phyloP scores from a whole-genome alignment of 179 eudicot species.

The Spergularia azorica region DNA sequence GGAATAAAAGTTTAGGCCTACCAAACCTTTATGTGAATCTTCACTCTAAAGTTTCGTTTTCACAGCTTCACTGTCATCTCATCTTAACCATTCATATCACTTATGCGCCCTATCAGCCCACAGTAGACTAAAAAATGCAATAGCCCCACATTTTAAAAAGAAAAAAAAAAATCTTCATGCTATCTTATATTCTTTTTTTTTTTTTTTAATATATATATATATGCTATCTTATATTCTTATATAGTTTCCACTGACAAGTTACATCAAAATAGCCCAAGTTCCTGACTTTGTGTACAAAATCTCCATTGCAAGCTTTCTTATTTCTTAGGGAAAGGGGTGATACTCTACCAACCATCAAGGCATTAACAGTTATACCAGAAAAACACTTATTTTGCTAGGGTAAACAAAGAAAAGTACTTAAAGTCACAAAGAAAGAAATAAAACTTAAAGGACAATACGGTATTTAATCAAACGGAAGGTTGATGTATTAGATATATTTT shows the following conservation, averaged over 20 bases:
- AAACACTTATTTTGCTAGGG: too few species aligned
- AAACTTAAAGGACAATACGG: too few species aligned
- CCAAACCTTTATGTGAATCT: neutral
- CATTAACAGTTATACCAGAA: too few species aligned
- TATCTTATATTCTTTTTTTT: neutral
- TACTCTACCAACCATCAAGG: too few species aligned
- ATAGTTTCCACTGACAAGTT: too few species aligned
- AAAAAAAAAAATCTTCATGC: neutral
- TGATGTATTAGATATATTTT: too few species aligned
- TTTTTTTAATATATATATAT: too few species aligned
- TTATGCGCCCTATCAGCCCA: neutral
- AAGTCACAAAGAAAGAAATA: too few species aligned
- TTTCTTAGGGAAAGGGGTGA: neutral
- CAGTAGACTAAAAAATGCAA: neutral
- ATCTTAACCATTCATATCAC: constrained; percentile 2
- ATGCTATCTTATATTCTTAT: neutral
- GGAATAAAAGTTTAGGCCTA: neutral
- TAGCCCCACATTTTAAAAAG: neutral
- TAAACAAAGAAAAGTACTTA: too few species aligned
- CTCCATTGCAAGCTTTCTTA: neutral
- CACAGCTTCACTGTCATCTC: neutral
- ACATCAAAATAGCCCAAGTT: neutral
- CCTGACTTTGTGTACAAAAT: neutral
- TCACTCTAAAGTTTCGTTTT: neutral
- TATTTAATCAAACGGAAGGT: too few species aligned